Evolutionary conservation across 371 early-diverging fungal species (phyloP), one percentile per base, ranked within the genome.

Genomic region (Circinella minor): DNA sequence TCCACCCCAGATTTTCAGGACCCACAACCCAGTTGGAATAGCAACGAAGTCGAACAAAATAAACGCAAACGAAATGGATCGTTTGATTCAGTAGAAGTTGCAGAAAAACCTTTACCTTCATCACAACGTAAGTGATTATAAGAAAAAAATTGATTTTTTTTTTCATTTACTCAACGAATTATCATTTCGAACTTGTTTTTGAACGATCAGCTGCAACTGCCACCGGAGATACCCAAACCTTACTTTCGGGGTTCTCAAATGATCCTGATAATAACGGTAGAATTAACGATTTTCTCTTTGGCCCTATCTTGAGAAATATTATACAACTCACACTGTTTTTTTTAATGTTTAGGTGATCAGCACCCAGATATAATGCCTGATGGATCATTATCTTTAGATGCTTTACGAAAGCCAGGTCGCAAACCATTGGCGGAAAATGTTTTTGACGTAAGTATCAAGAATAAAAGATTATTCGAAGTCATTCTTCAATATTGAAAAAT

Each of bases 371-470:
- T 57, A 7, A 7, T 57, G 27, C 36, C 13, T n/a, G 10, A 34
- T 34, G 34, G 7, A 5, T 57, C 57, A 5, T 9, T 39, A 18
- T 38, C 48, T 38, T 36, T 51, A 14, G 57, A 67, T 59, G 61
- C 51, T 55, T 46, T 61, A 20, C 65, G 66, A 36, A 73, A 59
- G 37, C 66, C 83, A 36, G 79, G 81, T 8, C 71, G 79, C 55
- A 83, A 79, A 57, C 81, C 74, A 37, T 74, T 79, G 63, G 48
- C 69, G 8, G 76, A 77, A 38, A 76, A 79, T 38, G 57, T 55
- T 15, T 48, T 47, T 36, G 65, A 65, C 49, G 65, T 65, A 65
- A n/a, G 17, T 65, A 17, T 36, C 51, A 15, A n/a, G 15, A 14
- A 8, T 14, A 61, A 46, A 61, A 43, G 13, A 3, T 43, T n/a